Conservation (phyloP, 2,329 filamentous ascomycete species). For the Diaporthe humulicola region DNA sequence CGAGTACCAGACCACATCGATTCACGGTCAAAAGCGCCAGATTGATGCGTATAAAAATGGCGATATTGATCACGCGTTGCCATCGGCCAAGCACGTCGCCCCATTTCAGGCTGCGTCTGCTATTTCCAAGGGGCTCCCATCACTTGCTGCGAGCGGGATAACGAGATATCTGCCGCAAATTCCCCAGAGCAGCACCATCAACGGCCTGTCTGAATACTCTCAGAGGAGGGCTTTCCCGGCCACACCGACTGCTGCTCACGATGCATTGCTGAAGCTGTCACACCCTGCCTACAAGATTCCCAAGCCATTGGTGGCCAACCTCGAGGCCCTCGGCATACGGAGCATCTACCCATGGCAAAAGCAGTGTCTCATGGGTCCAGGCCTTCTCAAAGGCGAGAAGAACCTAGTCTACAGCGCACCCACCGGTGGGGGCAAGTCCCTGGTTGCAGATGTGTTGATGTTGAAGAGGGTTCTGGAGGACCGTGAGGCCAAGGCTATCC, state of each 20-base stretch:
- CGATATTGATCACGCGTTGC: background rate
- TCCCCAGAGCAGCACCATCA: slow-evolving; percentile 35
- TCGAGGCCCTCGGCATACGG: slow-evolving; percentile 75
- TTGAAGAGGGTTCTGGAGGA: slow-evolving; percentile 77
- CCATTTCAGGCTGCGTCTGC: slow-evolving; percentile 33
- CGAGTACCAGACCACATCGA: slow-evolving; percentile 38
- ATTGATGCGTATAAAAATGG: slow-evolving; percentile 37
- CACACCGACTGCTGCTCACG: slow-evolving; percentile 65
- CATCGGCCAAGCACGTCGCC: slow-evolving; percentile 23
- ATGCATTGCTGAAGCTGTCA: slow-evolving; percentile 71
- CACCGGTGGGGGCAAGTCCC: slow-evolving; percentile 82
- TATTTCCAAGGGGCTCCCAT: slow-evolving; percentile 37
- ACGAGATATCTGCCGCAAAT: slow-evolving; percentile 35
- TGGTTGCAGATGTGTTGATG: slow-evolving; percentile 81
- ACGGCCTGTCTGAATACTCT: slow-evolving; percentile 64
- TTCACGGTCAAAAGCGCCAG: slow-evolving; percentile 46
- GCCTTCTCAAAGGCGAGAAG: slow-evolving; percentile 73
- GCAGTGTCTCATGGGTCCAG: slow-evolving; percentile 76
- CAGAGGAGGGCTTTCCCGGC: slow-evolving; percentile 66
- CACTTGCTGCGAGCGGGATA: slow-evolving; percentile 61
- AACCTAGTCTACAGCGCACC: slow-evolving; percentile 86
- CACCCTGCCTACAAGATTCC: slow-evolving; percentile 76
- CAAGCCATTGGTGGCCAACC: slow-evolving; percentile 71
- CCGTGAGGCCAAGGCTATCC: slow-evolving; percentile 74
- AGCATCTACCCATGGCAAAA: slow-evolving; percentile 86